Conservation (phyloP, 1,139 yeast species). For the Blastobotrys illinoisensis region DNA sequence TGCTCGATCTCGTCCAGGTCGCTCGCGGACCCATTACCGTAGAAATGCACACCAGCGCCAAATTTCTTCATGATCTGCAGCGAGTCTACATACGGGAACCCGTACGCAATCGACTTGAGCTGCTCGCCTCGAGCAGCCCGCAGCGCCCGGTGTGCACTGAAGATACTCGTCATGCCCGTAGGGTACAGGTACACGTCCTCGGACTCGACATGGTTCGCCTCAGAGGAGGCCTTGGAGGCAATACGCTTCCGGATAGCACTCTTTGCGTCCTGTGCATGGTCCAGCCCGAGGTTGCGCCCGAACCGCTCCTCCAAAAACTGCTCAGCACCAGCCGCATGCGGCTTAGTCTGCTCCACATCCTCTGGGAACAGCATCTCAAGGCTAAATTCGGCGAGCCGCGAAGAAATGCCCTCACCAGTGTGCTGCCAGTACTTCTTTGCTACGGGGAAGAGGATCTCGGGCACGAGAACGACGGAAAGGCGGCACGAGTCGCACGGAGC, state of each 20-base stretch:
- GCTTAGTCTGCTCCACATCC: neutral
- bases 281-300: conserved; percentile 80
- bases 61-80: conserved; percentile 77
- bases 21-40: conserved; percentile 54
- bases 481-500: conserved; percentile 52
- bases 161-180: conserved; percentile 90
- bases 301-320: conserved; percentile 71
- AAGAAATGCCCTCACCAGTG: conserved; percentile 90
- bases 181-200: conserved; percentile 77
- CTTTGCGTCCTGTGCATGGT: conserved; percentile 72
- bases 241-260: conserved; percentile 68
- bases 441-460: conserved; percentile 47
- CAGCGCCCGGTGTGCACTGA: conserved; percentile 69
- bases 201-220: conserved; percentile 28
- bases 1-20: conserved; percentile 54
- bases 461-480: conserved; percentile 74
- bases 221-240: conserved; percentile 45
- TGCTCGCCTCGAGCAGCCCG: conserved; percentile 34
- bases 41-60: conserved; percentile 77
- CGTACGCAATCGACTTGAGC: conserved; percentile 77
- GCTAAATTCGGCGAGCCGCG: conserved; percentile 82
- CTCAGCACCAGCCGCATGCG: neutral
- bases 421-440: conserved; percentile 96
- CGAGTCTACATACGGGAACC: conserved; percentile 94
- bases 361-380: conserved; percentile 25